Base-by-base conservation (phyloP, 176 grass and related monocot genomes). In the Phoenix dactylifera region DNA sequence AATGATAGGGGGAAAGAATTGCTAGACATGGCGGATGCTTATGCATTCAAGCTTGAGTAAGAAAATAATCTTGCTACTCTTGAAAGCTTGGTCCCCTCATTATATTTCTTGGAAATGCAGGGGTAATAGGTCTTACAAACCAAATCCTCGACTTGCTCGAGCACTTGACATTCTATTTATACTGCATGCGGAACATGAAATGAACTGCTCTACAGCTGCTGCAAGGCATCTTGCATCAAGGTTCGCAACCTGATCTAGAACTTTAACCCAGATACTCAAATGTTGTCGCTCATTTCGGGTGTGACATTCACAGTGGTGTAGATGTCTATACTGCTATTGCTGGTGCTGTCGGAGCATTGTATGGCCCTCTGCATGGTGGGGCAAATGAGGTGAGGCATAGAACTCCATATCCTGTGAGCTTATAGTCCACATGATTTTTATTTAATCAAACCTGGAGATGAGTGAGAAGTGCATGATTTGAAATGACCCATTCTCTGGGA, bases 171-270 rank as follows among this genome's bases (percentile, higher is more conserved):
- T 98, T 57, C 87, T 98, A 51, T 92, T 98, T 57, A 92, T 98
- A 74, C 81, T 98, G 17, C 93, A 98, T 79, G 93, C 93, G 18
- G 93, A 98, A 69, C 93, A 98, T 64, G 93, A 98, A 82, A 98
- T 92, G 93, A 98, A 98, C 66, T 98, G 87, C 68, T 98, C 93
- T 59, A 88, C 87, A 28, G 80, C 93, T 89, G 87, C 87, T 64
- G 93, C 80, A 70, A 87, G 93, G 56, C 93, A 98, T 44, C 35
- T 44, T 44, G 35, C 35, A 44, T 44, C 35, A 44, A 98, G 93
- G 93, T 92, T 82, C 51, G 71, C 52, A 60, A 22, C 17, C 9
- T 44, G 35, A 44, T 44, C 35, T 44, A 44, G 35, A 44, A 44
- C 7, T 44, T 44, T 9, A 12, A 44, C 35, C 10, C 35, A 9